Percentiles rank a stretch among this genome's conserved stretches.
Conservation (phyloP, 495 filamentous ascomycete genomes). For the Monascus purpureus region DNA sequence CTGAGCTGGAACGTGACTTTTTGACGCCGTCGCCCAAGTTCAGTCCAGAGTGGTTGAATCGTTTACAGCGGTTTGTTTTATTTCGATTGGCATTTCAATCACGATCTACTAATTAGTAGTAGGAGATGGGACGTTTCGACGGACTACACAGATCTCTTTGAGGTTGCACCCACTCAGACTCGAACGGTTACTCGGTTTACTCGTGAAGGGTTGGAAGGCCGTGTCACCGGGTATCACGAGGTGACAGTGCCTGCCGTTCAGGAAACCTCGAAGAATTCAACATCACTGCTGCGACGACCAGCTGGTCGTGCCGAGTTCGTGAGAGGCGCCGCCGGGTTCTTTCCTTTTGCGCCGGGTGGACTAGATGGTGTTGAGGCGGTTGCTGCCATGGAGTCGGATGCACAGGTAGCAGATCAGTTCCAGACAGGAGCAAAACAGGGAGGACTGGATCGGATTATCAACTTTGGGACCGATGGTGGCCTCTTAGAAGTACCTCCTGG, state of each 20-base stretch:
- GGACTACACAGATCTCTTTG: constrained; percentile 67
- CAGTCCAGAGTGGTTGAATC: constrained; percentile 70
- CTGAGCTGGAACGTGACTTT: constrained; percentile 61
- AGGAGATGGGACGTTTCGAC: constrained; percentile 71
- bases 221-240: constrained; percentile 87
- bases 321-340: constrained; percentile 87
- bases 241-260: constrained; percentile 84
- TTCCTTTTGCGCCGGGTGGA: constrained; percentile 89
- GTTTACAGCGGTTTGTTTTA: constrained; percentile 54
- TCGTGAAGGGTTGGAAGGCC: constrained; percentile 82
- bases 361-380: constrained; percentile 75
- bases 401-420: constrained; percentile 26
- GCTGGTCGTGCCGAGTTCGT: constrained; percentile 86
- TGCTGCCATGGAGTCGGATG: constrained; percentile 58
- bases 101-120: constrained; percentile 6
- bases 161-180: constrained; percentile 78
- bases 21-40: constrained; percentile 66
- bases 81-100: neutral
- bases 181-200: constrained; percentile 86
- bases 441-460: constrained; percentile 64
- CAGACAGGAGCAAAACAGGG: constrained; percentile 26
- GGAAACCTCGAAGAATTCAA: constrained; percentile 92
- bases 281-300: constrained; percentile 75
- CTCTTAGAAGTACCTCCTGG: constrained; percentile 76
- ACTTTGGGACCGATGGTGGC: constrained; percentile 61